Evolutionary conservation across 129 eudicot species (phyloP).

Genomic region (Artemisia tridentata): DNA sequence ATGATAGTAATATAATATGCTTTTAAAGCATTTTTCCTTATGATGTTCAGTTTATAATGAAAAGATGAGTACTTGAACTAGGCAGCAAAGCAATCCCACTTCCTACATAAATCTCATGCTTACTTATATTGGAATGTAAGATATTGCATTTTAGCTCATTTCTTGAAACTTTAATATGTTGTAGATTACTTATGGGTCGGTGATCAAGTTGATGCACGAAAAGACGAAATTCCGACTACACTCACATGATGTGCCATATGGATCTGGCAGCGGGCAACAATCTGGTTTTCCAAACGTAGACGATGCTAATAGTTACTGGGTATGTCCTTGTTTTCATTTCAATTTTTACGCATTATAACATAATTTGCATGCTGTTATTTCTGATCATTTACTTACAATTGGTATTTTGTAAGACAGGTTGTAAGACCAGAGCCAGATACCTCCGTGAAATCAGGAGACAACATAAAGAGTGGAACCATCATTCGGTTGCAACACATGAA

Average conservation of each 20-base stretch:
- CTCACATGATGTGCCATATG: too few relatives aligned
- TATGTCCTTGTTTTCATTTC: too few relatives aligned
- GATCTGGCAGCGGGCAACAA: too few relatives aligned
- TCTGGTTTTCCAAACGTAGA: too few relatives aligned
- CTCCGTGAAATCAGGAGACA: constrained; percentile 69
- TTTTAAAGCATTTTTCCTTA: not conserved
- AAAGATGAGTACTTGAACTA: not conserved
- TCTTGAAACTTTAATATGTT: too few relatives aligned
- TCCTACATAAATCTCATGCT: not conserved
- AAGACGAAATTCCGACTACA: too few relatives aligned
- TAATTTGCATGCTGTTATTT: not conserved
- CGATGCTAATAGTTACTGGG: too few relatives aligned
- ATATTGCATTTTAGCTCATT: constrained; percentile 11
- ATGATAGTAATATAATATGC: not conserved
- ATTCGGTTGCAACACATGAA: constrained; percentile 90
- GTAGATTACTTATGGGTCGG: too few relatives aligned
- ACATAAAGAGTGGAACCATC: constrained; percentile 65
- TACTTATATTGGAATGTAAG: constrained; percentile 3
- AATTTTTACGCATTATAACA: too few relatives aligned
- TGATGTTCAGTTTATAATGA: not conserved
- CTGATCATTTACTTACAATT: constrained; percentile 12
- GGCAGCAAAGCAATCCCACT: constrained; percentile 4
- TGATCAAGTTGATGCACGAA: too few relatives aligned
- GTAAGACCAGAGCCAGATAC: constrained; percentile 62
- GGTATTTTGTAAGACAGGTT: constrained; percentile 42